Evolutionary conservation across 1,284 basidiomycete genomes (phyloP), one percentile per base, ranked within the genome.

Genomic region (Schizophyllum amplum): DNA sequence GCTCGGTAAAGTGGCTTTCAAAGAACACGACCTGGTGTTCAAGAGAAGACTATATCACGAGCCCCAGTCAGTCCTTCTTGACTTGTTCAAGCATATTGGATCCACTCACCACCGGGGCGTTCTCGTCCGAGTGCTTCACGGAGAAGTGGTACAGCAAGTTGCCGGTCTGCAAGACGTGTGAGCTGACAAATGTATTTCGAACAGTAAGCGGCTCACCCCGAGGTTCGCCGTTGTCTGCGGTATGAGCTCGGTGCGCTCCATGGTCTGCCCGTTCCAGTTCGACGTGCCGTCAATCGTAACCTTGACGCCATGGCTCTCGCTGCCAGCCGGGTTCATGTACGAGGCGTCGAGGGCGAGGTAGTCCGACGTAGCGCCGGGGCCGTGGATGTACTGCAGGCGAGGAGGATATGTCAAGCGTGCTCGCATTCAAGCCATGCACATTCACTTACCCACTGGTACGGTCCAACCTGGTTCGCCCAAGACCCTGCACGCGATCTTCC

Each of bases 61-160:
- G 7, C 2, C 17, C 7, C 17, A 9, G 7, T 42, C 33, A 33
- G 27, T n/a, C n/a, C 27, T 33, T 13, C 27, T 33, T 33, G 5
- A 13, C 27, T 33, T 33, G 5, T 13, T 13, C 5, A 33, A 6
- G 22, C n/a, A 49, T n/a, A 5, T 20, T 20, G n/a, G n/a, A 7
- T 20, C 15, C 9, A 67, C 75, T 60, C 60, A 81, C 80, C 61
- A 80, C 75, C 2, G 82, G 82, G 3, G 75, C 70, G 63, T 82
- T 83, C 13, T 76, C 79, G 25, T 65, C 62, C 7, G 73, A 69
- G 21, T 71, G 75, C 68, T 71, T 78, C 50, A 84, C 67, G 0
- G 81, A 83, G 71, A 85, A 86, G 68, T 85, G 82, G 69, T 86
- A 85, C 71, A 77, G 83, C 53, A 83, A 66, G 58, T 81, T 78